phyloP scores from a whole-genome alignment of 495 filamentous ascomycete genomes.

The Trypethelium eluteriae region DNA sequence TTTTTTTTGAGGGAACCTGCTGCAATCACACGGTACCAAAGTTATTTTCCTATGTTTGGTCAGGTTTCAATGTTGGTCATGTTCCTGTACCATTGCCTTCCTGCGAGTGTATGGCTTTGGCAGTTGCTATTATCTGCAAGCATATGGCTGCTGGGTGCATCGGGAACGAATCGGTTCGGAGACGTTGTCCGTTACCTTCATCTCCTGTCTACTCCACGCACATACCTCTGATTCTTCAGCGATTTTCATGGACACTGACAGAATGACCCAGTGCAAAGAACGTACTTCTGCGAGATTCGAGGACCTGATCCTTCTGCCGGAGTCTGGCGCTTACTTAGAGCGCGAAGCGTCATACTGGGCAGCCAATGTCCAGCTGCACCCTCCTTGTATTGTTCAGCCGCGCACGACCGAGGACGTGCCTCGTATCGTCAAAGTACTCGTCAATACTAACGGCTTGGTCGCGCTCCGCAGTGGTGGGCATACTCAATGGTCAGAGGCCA shows the following conservation, averaged over 20 bases:
- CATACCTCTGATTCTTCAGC: not conserved
- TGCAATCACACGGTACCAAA: too few relatives aligned
- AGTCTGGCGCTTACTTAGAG: not conserved
- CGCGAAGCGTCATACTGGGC: not conserved
- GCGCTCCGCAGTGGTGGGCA: conserved; percentile 36
- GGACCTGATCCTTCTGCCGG: not conserved
- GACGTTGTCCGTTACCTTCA: not conserved
- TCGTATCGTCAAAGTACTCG: conserved; percentile 5
- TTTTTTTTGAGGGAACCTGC: too few relatives aligned
- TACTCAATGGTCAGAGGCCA: conserved; percentile 23
- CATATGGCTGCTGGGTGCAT: not conserved
- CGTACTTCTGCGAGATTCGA: not conserved
- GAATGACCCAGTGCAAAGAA: not conserved
- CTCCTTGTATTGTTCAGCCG: conserved; percentile 16
- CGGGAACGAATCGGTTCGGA: not conserved
- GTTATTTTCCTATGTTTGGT: too few relatives aligned
- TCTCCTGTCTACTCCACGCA: not conserved
- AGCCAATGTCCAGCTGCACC: not conserved
- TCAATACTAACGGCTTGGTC: conserved; percentile 21
- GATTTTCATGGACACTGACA: not conserved
- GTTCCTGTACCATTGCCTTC: not conserved
- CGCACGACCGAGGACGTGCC: conserved; percentile 10
- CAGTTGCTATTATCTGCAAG: not conserved
- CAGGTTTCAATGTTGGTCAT: not conserved
- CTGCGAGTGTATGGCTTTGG: not conserved